Evolutionary conservation across 148 eudicot genomes (phyloP).

Genomic region (Diospyros kaki): DNA sequence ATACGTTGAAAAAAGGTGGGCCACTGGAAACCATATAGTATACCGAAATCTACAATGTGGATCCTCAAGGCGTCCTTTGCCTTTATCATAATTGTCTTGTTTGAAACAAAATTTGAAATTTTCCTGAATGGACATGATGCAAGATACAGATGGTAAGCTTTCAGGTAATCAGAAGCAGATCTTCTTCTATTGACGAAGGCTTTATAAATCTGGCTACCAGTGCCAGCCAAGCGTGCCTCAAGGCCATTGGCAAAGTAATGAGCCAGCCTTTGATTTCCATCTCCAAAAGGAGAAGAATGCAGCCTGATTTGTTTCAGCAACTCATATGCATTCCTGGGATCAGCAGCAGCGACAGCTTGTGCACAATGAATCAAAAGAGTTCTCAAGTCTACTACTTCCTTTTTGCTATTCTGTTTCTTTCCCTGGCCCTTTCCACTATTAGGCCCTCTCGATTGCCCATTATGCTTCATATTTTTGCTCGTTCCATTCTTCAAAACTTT

Average conservation of each 20-base stretch:
- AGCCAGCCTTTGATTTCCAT: constrained; percentile 33
- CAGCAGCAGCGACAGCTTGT: constrained; percentile 34
- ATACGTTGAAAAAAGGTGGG: constrained; percentile 28
- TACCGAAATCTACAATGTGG: constrained; percentile 34
- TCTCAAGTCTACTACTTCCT: constrained; percentile 36
- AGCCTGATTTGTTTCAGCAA: constrained; percentile 30
- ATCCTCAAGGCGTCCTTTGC: constrained; percentile 17
- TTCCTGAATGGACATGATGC: constrained; percentile 32
- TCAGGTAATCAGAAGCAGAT: constrained; percentile 31
- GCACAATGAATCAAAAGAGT: constrained; percentile 30
- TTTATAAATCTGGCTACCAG: constrained; percentile 30
- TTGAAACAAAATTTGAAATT: constrained; percentile 26
- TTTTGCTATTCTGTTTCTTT: constrained; percentile 31
- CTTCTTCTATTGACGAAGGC: constrained; percentile 14
- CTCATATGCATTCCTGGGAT: constrained; percentile 20
- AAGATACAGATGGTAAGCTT: constrained; percentile 29
- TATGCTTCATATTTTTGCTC: constrained; percentile 27
- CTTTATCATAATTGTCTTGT: constrained; percentile 20
- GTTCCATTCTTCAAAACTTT: constrained; percentile 31
- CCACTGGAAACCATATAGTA: constrained; percentile 42
- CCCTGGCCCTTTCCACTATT: constrained; percentile 39
- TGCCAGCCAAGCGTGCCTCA: constrained; percentile 40
- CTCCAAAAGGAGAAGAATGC: constrained; percentile 27
- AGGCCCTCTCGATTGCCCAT: constrained; percentile 25
- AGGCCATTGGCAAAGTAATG: constrained; percentile 35